phyloP scores from a whole-genome alignment of 208 protist species.

The Histomonas meleagridis region DNA sequence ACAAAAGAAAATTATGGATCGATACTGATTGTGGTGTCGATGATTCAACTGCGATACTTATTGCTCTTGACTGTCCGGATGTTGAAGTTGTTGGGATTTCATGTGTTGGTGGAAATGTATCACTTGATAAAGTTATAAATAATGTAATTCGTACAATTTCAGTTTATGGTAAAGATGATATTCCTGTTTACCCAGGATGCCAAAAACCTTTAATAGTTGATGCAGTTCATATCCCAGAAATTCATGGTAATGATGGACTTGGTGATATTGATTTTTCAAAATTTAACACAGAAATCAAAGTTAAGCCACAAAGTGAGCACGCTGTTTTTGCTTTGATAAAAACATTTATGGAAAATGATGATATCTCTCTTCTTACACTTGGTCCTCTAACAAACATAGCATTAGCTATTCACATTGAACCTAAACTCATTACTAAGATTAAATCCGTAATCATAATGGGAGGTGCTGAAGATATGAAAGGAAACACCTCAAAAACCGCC shows the following conservation, averaged over 20 bases:
- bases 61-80: background rate
- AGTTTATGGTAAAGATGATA: background rate
- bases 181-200: background rate
- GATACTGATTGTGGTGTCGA: constrained; percentile 22
- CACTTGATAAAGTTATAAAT: background rate
- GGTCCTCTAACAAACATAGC: background rate
- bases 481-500: background rate
- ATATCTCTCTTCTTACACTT: background rate
- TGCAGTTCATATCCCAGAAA: background rate
- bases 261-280: background rate
- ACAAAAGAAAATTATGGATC: constrained; percentile 24
- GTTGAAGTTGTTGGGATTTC: constrained; percentile 31
- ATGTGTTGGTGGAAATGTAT: background rate
- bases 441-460: background rate
- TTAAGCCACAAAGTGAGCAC: background rate
- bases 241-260: background rate
- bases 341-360: background rate
- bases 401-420: background rate
- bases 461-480: background rate
- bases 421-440: background rate
- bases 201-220: background rate
- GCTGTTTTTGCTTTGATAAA: background rate
- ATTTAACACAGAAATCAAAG: background rate
- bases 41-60: constrained; percentile 17
- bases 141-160: background rate